Base-by-base conservation (phyloP, 2,329 filamentous ascomycete species). In the Aspergillus hiratsukae region DNA sequence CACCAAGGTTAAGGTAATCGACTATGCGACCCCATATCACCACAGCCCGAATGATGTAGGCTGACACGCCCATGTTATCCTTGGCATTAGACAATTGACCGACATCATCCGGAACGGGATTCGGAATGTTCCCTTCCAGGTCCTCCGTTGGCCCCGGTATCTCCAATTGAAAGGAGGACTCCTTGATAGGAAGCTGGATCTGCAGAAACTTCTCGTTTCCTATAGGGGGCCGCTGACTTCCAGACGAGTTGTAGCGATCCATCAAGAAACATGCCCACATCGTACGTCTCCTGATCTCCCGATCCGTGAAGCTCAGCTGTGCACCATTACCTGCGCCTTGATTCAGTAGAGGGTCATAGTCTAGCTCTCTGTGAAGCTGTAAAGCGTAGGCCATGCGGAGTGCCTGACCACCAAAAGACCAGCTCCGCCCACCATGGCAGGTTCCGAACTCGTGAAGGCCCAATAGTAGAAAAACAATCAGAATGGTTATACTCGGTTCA, bases 221-320 rank as follows among this genome's bases (percentile, higher is more conserved):
- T 64, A 97, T 96, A 53, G 91, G 90, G 21, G 94, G 94, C 40
- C 93, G 83, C 66, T 97, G 92, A 2, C 91, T 95, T 1, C 94
- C 93, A 1, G 92, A 97, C 0, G 93, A 97, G 74, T 95, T 97
- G 78, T 97, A 97, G 0, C 93, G 86, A 71, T 99, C 94, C 92
- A 97, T 97, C 55, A 97, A 75, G 68, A 96, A 96, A 70, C 93
- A 97, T 11, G 92, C 90, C 94, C 94, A 99, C 93, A 99, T 97
- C 2, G 91, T 94, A 55, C 94, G 84, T 63, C 94, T 81, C 58
- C 94, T 84, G 53, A 97, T 97, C 72, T 99, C 94, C 28, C 91
- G 87, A 71, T 97, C 94, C 17, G 92, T 91, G 64, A 94, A 94
- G 69, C 91, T 96, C 52, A 94, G 81, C 60, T 88, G 84, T 2